Evolutionary conservation across 1,139 yeast genomes (phyloP).

Genomic region (Taphrina deformans): DNA sequence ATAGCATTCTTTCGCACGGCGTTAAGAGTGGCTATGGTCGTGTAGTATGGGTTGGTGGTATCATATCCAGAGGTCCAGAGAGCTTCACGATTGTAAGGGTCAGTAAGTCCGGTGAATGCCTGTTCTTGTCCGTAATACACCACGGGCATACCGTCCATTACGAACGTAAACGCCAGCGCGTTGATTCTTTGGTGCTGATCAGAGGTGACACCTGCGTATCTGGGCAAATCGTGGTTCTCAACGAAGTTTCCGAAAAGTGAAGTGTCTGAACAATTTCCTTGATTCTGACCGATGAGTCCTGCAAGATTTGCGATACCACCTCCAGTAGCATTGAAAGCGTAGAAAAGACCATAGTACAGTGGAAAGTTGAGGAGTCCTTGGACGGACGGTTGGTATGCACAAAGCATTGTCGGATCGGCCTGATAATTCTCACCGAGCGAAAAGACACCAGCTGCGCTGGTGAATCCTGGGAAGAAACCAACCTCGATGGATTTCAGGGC

Average conservation of each 20-base stretch:
- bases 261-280: slow-evolving; percentile 31
- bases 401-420: slow-evolving; percentile 30
- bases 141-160: slow-evolving; percentile 36
- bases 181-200: slow-evolving; percentile 33
- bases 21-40: slow-evolving; percentile 28
- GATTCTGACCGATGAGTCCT: slow-evolving; percentile 21
- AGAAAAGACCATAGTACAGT: slow-evolving; percentile 30
- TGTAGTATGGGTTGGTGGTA: slow-evolving; percentile 34
- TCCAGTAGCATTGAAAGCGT: slow-evolving; percentile 35
- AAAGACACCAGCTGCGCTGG: slow-evolving; percentile 34
- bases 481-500: slow-evolving; percentile 34
- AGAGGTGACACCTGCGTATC: slow-evolving; percentile 34
- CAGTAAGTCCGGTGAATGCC: slow-evolving; percentile 34
- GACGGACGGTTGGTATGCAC: slow-evolving; percentile 33
- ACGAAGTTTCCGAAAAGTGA: slow-evolving; percentile 31
- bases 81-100: slow-evolving; percentile 37
- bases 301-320: slow-evolving; percentile 34
- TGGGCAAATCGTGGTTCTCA: slow-evolving; percentile 38
- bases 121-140: slow-evolving; percentile 38
- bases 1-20: slow-evolving; percentile 32
- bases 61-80: slow-evolving; percentile 36
- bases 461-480: slow-evolving; percentile 32
- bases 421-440: slow-evolving; percentile 36
- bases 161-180: slow-evolving; percentile 31
- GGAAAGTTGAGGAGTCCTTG: slow-evolving; percentile 37